phyloP scores from a whole-genome alignment of 352 stramenopile genomes.

The Phytophthora parvispora region DNA sequence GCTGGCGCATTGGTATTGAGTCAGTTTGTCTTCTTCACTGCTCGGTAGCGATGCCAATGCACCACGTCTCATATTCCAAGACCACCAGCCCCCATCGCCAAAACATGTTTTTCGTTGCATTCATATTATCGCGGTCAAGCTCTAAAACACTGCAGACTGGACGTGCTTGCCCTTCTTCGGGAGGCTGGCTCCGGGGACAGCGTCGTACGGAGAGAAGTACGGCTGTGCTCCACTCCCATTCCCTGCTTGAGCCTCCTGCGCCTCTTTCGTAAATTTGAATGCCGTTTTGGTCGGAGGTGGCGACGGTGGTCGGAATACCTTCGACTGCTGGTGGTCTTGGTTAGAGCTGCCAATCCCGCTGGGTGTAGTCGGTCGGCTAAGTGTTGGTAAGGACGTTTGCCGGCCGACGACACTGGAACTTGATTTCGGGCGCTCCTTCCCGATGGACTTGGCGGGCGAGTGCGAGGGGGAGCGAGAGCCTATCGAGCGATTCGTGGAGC shows the following conservation, averaged over 20 bases:
- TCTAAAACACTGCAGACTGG: constrained; percentile 43
- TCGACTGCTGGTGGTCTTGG: constrained; percentile 40
- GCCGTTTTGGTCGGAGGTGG: constrained; percentile 72
- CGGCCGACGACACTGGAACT: constrained; percentile 52
- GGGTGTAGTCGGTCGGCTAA: constrained; percentile 31
- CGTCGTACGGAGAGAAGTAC: constrained; percentile 82
- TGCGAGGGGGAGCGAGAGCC: constrained; percentile 51
- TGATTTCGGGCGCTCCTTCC: constrained; percentile 61
- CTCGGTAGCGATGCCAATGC: not conserved
- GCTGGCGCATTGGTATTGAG: not conserved
- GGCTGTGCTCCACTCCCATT: constrained; percentile 43
- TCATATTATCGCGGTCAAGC: not conserved
- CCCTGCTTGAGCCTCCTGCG: constrained; percentile 41
- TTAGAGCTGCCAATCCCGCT: constrained; percentile 4
- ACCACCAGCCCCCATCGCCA: not conserved
- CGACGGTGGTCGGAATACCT: constrained; percentile 64
- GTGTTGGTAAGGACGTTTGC: constrained; percentile 55
- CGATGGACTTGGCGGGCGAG: constrained; percentile 43
- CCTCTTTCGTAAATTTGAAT: constrained; percentile 84
- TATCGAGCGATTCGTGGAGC: constrained; percentile 27
- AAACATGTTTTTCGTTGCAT: not conserved
- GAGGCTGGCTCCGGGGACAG: constrained; percentile 46
- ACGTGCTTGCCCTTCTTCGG: constrained; percentile 63
- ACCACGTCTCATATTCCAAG: not conserved
- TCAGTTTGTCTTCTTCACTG: not conserved